Evolutionary conservation across 495 filamentous ascomycete genomes (phyloP), one percentile per base, ranked within the genome.

Genomic region (Neurospora sp.): DNA sequence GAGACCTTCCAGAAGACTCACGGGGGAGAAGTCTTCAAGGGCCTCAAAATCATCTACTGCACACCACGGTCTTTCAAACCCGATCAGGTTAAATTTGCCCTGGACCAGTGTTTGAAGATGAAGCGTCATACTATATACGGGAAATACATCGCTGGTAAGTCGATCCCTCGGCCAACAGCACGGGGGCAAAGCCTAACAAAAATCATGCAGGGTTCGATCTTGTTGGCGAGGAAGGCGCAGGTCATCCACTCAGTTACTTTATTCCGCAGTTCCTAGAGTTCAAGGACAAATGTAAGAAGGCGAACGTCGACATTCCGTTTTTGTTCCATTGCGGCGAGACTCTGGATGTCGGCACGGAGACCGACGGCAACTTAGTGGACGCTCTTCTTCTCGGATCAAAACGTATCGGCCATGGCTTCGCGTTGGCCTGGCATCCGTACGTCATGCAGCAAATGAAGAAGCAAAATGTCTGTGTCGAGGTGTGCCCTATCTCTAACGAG

Each of bases 241-340:
- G 90, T 6, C 83, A 89, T 31, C 86, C 93, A 0, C 87, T 97
- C 31, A 86, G 84, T 40, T 88, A 91, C 74, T 90, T 96, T 37
- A 83, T 90, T 0, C 89, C 91, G 0, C 84, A 95, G 70, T 85
- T 98, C n/a, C 90, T 94, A 69, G 90, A 91, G 84, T 98, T 99
- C 83, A 88, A 88, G 68, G 88, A 90, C 72, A 83, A 85, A 35
- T 98, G 95, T 75, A 82, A 82, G 8, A 85, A 87, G 70, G 86
- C 89, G 73, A 85, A 84, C 3, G 82, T 96, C 3, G 90, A 97
- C 6, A 92, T 98, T n/a, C 96, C 96, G 0, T 96, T 97, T 81
- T 89, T 96, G 75, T 96, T 99, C 81, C 96, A 99, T 77, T 96
- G 94, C 68, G 96, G 94, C 39, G 94, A 98, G 81, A 93, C 90